These are phyloP conservation scores for Lepiota brunneoincarnata DNA, from an alignment of 768 basidiomycete genomes.

Conservation along the genomic window DNA sequence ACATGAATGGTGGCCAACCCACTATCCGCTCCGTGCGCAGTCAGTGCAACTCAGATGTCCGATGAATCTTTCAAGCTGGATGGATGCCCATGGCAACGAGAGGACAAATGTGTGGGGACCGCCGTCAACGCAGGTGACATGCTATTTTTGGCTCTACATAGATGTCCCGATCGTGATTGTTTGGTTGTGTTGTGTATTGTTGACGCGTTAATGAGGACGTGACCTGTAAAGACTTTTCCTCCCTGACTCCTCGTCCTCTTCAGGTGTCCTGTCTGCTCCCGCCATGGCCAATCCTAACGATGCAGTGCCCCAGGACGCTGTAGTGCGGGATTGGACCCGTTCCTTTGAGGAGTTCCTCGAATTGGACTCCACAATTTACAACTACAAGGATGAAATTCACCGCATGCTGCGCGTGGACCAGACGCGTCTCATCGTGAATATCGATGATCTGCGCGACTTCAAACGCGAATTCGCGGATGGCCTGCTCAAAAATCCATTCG, in stretches of 20 bases:
- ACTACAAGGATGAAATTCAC: conserved; percentile 83
- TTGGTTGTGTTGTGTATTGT: conserved; percentile 19
- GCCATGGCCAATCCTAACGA: conserved; percentile 52
- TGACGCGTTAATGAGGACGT: conserved; percentile 24
- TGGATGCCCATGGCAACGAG: neutral
- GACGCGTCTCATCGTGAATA: conserved; percentile 89
- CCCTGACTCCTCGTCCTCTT: conserved; percentile 7
- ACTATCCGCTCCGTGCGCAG: no score
- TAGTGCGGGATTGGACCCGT: conserved; percentile 71
- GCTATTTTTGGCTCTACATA: neutral
- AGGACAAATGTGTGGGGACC: neutral
- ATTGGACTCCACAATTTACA: conserved; percentile 62
- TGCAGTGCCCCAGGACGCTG: conserved; percentile 64
- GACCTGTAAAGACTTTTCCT: neutral
- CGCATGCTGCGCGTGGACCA: conserved; percentile 80
- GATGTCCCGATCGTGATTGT: conserved; percentile 12
- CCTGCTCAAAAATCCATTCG: conserved; percentile 82
- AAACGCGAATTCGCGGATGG: conserved; percentile 86
- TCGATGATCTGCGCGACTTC: conserved; percentile 94
- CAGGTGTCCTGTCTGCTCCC: conserved; percentile 8
- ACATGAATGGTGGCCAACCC: no score
- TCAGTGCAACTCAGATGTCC: no score
- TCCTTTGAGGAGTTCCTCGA: conserved; percentile 83
- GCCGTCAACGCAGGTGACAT: neutral
- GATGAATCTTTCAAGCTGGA: no score